Conservation (phyloP, 441 rosid genomes). For the Macaranga tanarius region DNA sequence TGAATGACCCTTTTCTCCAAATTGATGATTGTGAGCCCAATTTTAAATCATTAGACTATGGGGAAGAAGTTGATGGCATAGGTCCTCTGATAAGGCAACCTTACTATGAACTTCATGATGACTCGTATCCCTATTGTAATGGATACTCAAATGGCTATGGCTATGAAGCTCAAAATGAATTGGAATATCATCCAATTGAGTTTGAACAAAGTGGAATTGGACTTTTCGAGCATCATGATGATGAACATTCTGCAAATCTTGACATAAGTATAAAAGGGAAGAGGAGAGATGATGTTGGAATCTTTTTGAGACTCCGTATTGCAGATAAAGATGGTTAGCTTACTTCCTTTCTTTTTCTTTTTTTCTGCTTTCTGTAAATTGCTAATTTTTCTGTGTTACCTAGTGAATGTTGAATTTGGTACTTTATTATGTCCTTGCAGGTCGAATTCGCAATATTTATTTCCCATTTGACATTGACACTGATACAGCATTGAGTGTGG, state of each 20-base stretch:
- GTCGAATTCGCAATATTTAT: conserved; percentile 70
- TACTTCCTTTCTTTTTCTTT: not conserved
- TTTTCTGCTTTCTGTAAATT: not conserved
- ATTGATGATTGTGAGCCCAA: conserved; percentile 54
- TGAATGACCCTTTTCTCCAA: conserved; percentile 74
- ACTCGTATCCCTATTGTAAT: conserved; percentile 33
- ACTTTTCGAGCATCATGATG: conserved; percentile 62
- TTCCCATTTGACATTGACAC: conserved; percentile 74
- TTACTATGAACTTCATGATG: conserved; percentile 37
- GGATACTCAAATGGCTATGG: conserved; percentile 46
- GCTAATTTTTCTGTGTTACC: not conserved
- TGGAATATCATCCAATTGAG: conserved; percentile 51
- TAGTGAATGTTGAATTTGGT: conserved; percentile 5
- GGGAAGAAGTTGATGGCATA: conserved; percentile 40
- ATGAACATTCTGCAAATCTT: conserved; percentile 50
- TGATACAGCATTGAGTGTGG: conserved; percentile 84
- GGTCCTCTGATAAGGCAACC: conserved; percentile 58
- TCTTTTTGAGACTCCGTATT: conserved; percentile 68
- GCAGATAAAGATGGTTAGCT: conserved; percentile 78
- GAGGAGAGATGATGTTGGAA: conserved; percentile 54
- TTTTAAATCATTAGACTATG: conserved; percentile 45
- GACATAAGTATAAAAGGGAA: conserved; percentile 81
- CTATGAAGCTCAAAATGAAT: conserved; percentile 39
- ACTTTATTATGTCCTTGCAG: conserved; percentile 37
- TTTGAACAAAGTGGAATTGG: conserved; percentile 56